These are phyloP conservation scores for Pythium dissimile DNA, from an alignment of 352 stramenopile species.

Conservation along the genomic window DNA sequence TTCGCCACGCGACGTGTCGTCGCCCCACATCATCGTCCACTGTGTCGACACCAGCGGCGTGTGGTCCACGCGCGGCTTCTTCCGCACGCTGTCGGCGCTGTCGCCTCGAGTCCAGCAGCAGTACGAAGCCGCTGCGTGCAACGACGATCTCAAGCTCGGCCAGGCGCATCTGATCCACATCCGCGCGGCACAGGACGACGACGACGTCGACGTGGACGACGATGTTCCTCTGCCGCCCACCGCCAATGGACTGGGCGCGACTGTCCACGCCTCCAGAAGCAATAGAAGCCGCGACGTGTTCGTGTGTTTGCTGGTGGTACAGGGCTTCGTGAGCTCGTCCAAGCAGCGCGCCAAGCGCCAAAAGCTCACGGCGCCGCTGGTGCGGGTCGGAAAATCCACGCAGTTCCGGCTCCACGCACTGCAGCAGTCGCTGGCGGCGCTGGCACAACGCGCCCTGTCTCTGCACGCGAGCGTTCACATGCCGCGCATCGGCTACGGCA, in stretches of 20 bases:
- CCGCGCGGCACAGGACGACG: background rate
- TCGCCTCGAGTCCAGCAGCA: slow-evolving; percentile 52
- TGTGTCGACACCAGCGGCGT: slow-evolving; percentile 73
- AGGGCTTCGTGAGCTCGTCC: slow-evolving; percentile 40
- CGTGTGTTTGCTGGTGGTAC: slow-evolving; percentile 70
- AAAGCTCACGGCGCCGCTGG: slow-evolving; percentile 20
- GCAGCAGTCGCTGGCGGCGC: slow-evolving; percentile 36
- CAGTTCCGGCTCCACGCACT: slow-evolving; percentile 66
- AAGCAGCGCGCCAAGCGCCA: slow-evolving; percentile 35
- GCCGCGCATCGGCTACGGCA: slow-evolving; percentile 73
- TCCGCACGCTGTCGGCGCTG: slow-evolving; percentile 48
- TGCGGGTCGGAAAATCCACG: slow-evolving; percentile 57
- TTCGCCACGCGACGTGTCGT: background rate
- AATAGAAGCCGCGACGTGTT: slow-evolving; percentile 23
- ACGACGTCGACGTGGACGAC: background rate
- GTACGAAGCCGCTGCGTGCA: slow-evolving; percentile 53
- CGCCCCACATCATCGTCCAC: slow-evolving; percentile 53
- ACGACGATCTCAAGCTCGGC: slow-evolving; percentile 68
- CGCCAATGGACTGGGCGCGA: background rate
- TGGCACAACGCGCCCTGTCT: slow-evolving; percentile 33
- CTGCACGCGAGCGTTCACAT: slow-evolving; percentile 64
- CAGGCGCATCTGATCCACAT: slow-evolving; percentile 64
- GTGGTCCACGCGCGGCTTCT: slow-evolving; percentile 75
- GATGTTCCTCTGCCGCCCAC: background rate
- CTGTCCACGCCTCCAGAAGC: background rate